A percentile compares a stretch with the other conserved stretches of the same genome.
Evolutionary conservation across 148 eudicot genomes (phyloP).

Genomic region (Limonium bicolor): DNA sequence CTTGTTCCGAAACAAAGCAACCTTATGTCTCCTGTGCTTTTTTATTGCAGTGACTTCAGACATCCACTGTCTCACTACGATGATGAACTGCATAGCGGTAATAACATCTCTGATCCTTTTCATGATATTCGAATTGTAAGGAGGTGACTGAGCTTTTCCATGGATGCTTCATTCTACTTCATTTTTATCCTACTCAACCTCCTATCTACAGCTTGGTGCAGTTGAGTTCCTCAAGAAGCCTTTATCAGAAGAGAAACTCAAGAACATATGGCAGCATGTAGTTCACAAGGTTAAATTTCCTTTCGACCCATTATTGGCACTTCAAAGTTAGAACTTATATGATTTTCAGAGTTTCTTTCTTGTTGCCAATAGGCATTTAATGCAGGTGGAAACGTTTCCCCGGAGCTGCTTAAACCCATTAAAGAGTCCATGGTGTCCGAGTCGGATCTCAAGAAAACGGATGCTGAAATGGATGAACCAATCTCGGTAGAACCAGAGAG

Average conservation of each 20-base stretch:
- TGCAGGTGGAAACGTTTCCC: slow-evolving; percentile 26
- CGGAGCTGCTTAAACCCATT: slow-evolving; percentile 35
- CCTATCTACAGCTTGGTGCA: slow-evolving; percentile 59
- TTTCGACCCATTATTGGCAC: no score
- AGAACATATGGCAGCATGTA: slow-evolving; percentile 82
- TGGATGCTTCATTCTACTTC: no score
- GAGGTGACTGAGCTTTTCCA: no score
- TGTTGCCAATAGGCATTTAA: slow-evolving; percentile 42
- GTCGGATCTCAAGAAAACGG: slow-evolving; percentile 17
- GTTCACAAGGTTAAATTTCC: slow-evolving; percentile 47
- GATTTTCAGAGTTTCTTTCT: neutral
- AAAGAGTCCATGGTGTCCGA: slow-evolving; percentile 44
- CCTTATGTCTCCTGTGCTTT: neutral
- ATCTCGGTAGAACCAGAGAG: slow-evolving; percentile 10
- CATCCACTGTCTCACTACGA: slow-evolving; percentile 47
- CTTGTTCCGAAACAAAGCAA: no score
- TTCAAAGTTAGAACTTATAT: neutral
- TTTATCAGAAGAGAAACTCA: slow-evolving; percentile 64
- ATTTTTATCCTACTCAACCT: neutral
- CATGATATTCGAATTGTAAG: neutral
- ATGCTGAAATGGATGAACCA: slow-evolving; percentile 7
- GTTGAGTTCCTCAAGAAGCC: slow-evolving; percentile 70
- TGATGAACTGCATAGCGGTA: slow-evolving; percentile 87
- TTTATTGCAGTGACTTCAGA: slow-evolving; percentile 48
- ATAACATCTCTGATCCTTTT: slow-evolving; percentile 5